A percentile compares a stretch with the other conserved stretches of the same genome.
phyloP scores from a whole-genome alignment of 73 alveolate genomes.

The Loxodes magnus region DNA sequence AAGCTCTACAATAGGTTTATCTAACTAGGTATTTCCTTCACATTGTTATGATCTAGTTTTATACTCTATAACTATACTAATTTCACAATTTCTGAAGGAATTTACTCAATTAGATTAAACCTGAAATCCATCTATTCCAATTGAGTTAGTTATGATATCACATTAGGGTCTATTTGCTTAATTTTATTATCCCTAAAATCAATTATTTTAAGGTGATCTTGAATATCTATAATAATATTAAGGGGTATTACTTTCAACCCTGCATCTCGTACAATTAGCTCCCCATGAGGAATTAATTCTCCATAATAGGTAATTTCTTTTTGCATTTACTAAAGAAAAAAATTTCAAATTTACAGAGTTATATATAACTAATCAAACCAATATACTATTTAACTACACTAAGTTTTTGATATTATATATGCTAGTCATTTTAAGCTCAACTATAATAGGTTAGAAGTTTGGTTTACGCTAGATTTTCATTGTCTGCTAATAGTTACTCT shows the following conservation, averaged over 20 bases:
- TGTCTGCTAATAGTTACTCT: no score
- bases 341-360: no score
- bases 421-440: no score
- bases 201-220: constrained; percentile 8
- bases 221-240: background rate
- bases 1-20: constrained; percentile 8
- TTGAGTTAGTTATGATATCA: background rate
- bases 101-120: constrained; percentile 5
- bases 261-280: constrained; percentile 7
- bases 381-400: no score
- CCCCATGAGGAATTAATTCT: constrained; percentile 8
- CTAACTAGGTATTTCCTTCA: constrained; percentile 13
- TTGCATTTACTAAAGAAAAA: no score
- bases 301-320: constrained; percentile 12
- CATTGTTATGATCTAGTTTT: constrained; percentile 10
- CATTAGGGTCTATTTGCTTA: background rate
- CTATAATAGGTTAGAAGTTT: no score
- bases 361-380: no score
- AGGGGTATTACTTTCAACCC: constrained; percentile 4
- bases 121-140: constrained; percentile 23
- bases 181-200: constrained; percentile 20
- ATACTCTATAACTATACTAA: constrained; percentile 6
- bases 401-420: no score
- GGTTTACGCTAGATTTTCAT: no score
- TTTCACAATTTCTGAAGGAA: constrained; percentile 1